Percentiles rank a stretch among this genome's conserved stretches.
phyloP scores from a whole-genome alignment of 352 stramenopile genomes.

The Phytophthora constricta region DNA sequence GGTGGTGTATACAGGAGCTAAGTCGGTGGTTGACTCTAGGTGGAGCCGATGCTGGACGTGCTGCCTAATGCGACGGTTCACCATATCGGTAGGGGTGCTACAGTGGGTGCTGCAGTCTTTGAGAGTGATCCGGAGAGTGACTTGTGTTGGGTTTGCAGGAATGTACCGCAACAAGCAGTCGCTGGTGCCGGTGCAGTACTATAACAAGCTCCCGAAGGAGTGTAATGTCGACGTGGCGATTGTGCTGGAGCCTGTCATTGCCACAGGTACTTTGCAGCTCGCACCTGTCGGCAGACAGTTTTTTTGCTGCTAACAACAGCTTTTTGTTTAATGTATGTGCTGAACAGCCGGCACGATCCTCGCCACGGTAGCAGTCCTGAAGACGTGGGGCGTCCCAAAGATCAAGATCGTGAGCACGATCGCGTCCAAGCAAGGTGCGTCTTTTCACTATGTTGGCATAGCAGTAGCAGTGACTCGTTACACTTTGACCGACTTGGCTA shows the following conservation, averaged over 20 bases:
- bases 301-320: background rate
- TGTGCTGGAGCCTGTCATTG: slow-evolving; percentile 97
- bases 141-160: slow-evolving; percentile 33
- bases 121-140: too few species aligned
- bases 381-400: slow-evolving; percentile 93
- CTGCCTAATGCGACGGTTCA: slow-evolving; percentile 95
- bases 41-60: slow-evolving; percentile 97
- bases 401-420: slow-evolving; percentile 96
- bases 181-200: slow-evolving; percentile 97
- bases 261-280: slow-evolving; percentile 65
- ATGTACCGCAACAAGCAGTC: slow-evolving; percentile 93
- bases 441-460: background rate
- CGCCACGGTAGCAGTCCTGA: slow-evolving; percentile 96
- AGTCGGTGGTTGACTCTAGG: slow-evolving; percentile 56
- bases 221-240: slow-evolving; percentile 94
- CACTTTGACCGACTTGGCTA: background rate
- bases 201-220: slow-evolving; percentile 97
- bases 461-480: too few species aligned
- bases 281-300: background rate
- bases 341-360: slow-evolving; percentile 94
- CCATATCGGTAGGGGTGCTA: slow-evolving; percentile 97
- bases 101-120: too few species aligned
- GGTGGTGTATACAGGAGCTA: background rate
- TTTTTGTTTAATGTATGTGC: slow-evolving; percentile 25
- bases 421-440: slow-evolving; percentile 87